A percentile compares a stretch with the other conserved stretches of the same genome.
Evolutionary conservation across 1,284 basidiomycete species (phyloP).

Genomic region (Phylloporus gajari): DNA sequence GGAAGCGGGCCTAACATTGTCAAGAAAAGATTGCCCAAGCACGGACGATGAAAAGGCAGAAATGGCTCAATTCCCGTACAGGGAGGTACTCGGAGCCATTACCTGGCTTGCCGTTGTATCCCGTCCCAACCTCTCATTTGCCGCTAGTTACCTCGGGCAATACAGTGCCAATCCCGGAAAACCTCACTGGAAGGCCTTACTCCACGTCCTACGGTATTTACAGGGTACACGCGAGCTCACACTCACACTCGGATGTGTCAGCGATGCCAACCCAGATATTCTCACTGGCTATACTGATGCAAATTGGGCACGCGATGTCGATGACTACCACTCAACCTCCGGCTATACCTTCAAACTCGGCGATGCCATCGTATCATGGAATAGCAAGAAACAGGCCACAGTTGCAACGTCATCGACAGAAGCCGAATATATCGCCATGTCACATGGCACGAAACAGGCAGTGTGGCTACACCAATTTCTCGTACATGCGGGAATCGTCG

Average conservation of each 20-base stretch:
- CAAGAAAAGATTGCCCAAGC: neutral
- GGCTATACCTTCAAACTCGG: constrained; percentile 4
- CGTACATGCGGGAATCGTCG: neutral
- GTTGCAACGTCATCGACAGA: neutral
- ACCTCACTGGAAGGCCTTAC: constrained; percentile 7
- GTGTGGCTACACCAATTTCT: constrained; percentile 2
- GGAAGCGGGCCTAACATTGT: neutral
- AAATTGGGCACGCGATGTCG: neutral
- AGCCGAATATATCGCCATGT: constrained; percentile 17
- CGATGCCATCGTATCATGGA: constrained; percentile 6
- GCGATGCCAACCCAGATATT: neutral
- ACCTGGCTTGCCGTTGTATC: constrained; percentile 12
- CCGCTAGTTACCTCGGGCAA: constrained; percentile 10
- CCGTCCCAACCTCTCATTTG: constrained; percentile 2
- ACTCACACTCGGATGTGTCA: constrained; percentile 5
- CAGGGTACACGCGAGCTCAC: neutral
- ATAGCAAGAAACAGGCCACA: constrained; percentile 20
- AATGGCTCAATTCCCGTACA: neutral
- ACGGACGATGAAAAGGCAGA: neutral
- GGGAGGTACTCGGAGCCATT: neutral
- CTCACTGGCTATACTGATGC: constrained; percentile 13
- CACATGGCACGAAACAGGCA: constrained; percentile 10
- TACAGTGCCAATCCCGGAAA: constrained; percentile 17
- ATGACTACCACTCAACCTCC: neutral
- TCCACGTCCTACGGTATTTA: neutral